Evolutionary conservation across 805 yeast genomes (phyloP).

Genomic region (Wickerhamia fluorescens): DNA sequence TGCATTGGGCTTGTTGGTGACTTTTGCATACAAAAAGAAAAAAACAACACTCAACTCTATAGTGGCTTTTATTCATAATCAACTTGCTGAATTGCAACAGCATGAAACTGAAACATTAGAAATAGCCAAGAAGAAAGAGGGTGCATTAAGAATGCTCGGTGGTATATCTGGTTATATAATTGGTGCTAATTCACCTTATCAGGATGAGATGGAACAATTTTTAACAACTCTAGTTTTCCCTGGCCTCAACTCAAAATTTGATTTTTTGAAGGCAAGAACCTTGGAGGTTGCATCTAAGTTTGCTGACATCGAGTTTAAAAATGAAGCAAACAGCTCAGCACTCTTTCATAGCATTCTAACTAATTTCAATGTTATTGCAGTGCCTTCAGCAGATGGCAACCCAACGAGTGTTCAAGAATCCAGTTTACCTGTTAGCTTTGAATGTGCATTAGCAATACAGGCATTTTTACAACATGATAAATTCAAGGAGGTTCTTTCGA

Average conservation of each 20-base stretch:
- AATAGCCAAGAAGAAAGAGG: conserved; percentile 60
- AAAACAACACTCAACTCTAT: conserved; percentile 54
- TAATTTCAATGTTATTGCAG: conserved; percentile 20
- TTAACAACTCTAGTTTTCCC: conserved; percentile 63
- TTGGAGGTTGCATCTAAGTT: conserved; percentile 61
- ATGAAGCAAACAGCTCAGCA: conserved; percentile 14
- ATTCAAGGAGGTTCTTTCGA: conserved; percentile 61
- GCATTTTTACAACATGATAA: conserved; percentile 58
- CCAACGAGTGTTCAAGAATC: conserved; percentile 8
- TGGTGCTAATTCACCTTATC: conserved; percentile 48
- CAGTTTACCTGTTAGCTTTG: conserved; percentile 69
- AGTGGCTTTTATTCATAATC: conserved; percentile 50
- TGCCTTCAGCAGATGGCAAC: conserved; percentile 4
- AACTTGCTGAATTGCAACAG: conserved; percentile 29
- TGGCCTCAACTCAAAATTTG: conserved; percentile 51
- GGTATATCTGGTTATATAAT: conserved; percentile 56
- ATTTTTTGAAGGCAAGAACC: conserved; percentile 71
- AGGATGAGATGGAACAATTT: conserved; percentile 61
- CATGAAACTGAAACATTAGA: conserved; percentile 35
- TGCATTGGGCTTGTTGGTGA: conserved; percentile 64
- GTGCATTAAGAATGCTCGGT: conserved; percentile 73
- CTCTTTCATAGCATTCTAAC: conserved; percentile 29
- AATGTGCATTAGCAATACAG: conserved; percentile 82
- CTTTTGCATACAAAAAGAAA: conserved; percentile 64
- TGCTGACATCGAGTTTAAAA: conserved; percentile 49